Percentiles rank a stretch among this genome's conserved stretches.
Conservation (phyloP, 306 rosid species). For the Prinsepia uniflora region DNA sequence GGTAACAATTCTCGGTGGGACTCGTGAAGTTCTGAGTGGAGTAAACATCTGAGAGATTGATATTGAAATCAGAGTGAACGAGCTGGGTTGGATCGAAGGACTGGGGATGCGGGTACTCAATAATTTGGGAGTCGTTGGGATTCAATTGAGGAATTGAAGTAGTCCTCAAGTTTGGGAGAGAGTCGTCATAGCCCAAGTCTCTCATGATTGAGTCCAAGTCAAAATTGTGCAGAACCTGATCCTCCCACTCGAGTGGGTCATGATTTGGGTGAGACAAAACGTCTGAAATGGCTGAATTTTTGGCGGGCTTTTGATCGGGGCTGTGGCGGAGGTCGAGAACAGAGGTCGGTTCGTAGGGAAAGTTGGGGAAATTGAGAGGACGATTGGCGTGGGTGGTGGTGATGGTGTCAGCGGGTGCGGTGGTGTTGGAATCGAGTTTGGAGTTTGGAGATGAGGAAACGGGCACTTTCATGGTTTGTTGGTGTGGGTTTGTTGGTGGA, state of each 20-base stretch:
- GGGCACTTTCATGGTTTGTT: conserved; percentile 71
- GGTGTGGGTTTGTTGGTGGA: neutral
- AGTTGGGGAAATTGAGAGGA: conserved; percentile 18
- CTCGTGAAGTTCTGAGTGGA: conserved; percentile 32
- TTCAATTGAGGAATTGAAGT: conserved; percentile 9
- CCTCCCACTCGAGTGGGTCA: conserved; percentile 56
- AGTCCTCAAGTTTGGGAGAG: conserved; percentile 29
- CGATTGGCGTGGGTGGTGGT: neutral
- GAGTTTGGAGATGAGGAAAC: conserved; percentile 35
- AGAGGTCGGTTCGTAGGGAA: conserved; percentile 74
- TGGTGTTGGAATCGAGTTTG: conserved; percentile 28
- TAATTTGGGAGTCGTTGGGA: conserved; percentile 24
- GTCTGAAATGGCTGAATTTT: conserved; percentile 14
- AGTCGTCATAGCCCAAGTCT: conserved; percentile 68
- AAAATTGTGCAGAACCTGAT: conserved; percentile 51
- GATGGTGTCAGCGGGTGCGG: neutral
- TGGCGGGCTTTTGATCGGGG: conserved; percentile 53
- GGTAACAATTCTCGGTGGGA: conserved; percentile 20
- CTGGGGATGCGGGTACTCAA: conserved; percentile 42
- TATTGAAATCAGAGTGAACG: conserved; percentile 36
- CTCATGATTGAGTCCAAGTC: conserved; percentile 85
- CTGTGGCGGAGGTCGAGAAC: conserved; percentile 78
- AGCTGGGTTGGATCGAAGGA: conserved; percentile 46
- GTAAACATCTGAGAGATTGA: conserved; percentile 43
- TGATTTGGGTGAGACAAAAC: conserved; percentile 27